Percentiles rank a stretch among this genome's conserved stretches.
Conservation (phyloP, 1,284 basidiomycete genomes). For the Hemileia vastatrix region DNA sequence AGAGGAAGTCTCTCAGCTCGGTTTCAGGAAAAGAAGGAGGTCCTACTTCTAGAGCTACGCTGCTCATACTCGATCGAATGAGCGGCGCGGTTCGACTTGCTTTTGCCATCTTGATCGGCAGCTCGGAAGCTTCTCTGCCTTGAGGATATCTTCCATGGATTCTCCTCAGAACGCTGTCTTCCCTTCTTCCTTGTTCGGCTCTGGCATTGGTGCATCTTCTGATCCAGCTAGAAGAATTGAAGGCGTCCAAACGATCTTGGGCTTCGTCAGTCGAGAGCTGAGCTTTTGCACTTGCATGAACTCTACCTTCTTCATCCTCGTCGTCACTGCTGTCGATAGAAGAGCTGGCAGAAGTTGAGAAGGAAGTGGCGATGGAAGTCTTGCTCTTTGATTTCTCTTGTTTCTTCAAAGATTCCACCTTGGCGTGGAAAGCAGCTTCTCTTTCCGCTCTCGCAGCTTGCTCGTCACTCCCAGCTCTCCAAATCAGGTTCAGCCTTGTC, state of each 20-base stretch:
- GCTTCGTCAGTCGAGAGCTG: constrained; percentile 66
- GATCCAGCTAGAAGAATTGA: constrained; percentile 69
- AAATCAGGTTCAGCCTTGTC: constrained; percentile 64
- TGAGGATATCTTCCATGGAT: constrained; percentile 36
- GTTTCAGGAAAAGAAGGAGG: constrained; percentile 55
- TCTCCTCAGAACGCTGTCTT: constrained; percentile 44
- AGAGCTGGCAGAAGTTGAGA: constrained; percentile 23
- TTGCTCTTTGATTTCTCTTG: constrained; percentile 45
- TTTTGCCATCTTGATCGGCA: constrained; percentile 49
- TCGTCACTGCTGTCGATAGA: constrained; percentile 12
- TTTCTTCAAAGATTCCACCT: constrained; percentile 55
- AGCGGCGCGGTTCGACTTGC: constrained; percentile 57
- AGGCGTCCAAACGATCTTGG: constrained; percentile 58
- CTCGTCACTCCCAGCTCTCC: constrained; percentile 65
- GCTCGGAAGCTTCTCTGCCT: constrained; percentile 26
- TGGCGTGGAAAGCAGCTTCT: constrained; percentile 72
- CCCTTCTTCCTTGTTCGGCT: constrained; percentile 47
- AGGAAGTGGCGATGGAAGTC: constrained; percentile 27
- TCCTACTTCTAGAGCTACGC: constrained; percentile 54
- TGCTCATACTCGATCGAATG: constrained; percentile 58
- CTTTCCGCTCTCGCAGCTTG: constrained; percentile 63
- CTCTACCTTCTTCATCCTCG: constrained; percentile 27
- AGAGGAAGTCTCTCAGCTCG: constrained; percentile 59
- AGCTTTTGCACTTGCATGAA: constrained; percentile 56
- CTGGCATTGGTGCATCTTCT: constrained; percentile 48